phyloP scores from a whole-genome alignment of 345 rosid genomes.

The Eutrema heterophyllum region DNA sequence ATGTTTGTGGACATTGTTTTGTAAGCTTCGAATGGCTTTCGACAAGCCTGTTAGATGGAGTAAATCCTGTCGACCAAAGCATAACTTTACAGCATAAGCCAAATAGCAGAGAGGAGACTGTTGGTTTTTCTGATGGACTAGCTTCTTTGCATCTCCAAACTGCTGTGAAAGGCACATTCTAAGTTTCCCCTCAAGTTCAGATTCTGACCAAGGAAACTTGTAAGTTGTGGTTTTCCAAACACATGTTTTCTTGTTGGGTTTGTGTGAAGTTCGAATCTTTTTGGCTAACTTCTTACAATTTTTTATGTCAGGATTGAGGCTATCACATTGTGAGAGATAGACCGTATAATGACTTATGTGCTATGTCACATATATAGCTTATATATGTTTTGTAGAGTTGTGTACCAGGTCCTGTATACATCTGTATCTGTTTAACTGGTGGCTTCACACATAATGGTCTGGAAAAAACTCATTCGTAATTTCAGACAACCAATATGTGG shows the following conservation, averaged over 20 bases:
- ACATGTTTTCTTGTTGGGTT: neutral
- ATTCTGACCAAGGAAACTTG: constrained; percentile 31
- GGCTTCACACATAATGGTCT: constrained; percentile 11
- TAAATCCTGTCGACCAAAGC: too few relatives aligned
- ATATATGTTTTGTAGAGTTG: constrained; percentile 7
- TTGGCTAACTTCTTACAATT: constrained; percentile 5
- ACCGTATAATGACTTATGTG: neutral
- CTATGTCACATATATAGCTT: constrained; percentile 1
- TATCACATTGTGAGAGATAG: constrained; percentile 25
- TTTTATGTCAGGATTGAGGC: constrained; percentile 26
- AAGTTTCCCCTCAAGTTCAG: constrained; percentile 31
- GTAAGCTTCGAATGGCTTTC: too few relatives aligned
- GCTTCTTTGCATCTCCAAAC: too few relatives aligned
- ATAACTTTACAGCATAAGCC: too few relatives aligned
- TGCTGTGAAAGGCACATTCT: constrained; percentile 61
- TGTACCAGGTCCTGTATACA: constrained; percentile 1
- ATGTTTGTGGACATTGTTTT: too few relatives aligned
- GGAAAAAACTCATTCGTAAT: too few relatives aligned
- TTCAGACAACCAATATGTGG: too few relatives aligned
- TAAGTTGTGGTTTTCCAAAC: constrained; percentile 4
- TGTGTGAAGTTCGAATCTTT: neutral
- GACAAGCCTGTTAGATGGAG: too few relatives aligned
- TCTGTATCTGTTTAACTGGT: neutral
- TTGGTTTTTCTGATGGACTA: too few relatives aligned
- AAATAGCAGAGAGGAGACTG: too few relatives aligned